Evolutionary conservation across 2,329 filamentous ascomycete species (phyloP).

Genomic region (Paecilomyces dactylethromorphus): DNA sequence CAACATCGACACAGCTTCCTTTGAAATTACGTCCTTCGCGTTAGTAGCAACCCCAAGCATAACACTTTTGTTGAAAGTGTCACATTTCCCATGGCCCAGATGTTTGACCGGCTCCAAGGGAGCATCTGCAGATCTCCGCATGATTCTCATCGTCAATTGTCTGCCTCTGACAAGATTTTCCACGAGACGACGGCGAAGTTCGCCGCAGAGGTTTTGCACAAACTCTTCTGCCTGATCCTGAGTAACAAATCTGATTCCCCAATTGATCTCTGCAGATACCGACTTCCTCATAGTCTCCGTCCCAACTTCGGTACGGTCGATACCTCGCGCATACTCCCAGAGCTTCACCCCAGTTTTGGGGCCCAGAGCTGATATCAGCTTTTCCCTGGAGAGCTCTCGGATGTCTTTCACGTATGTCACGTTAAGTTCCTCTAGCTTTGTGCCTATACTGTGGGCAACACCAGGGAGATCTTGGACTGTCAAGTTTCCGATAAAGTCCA

Average conservation of each 20-base stretch:
- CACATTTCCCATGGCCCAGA: conserved; percentile 90
- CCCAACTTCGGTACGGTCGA: conserved; percentile 79
- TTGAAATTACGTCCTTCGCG: conserved; percentile 61
- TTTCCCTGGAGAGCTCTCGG: conserved; percentile 68
- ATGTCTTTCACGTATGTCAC: conserved; percentile 79
- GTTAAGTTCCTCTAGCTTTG: conserved; percentile 81
- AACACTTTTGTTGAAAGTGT: conserved; percentile 84
- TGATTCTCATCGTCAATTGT: conserved; percentile 89
- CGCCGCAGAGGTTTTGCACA: conserved; percentile 73
- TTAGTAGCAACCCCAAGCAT: conserved; percentile 80
- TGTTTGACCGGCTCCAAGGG: conserved; percentile 89
- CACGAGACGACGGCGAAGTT: conserved; percentile 71
- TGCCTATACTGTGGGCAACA: conserved; percentile 82
- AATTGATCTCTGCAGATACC: conserved; percentile 94
- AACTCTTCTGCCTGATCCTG: conserved; percentile 94
- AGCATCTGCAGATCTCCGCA: conserved; percentile 78
- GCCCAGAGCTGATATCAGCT: conserved; percentile 65
- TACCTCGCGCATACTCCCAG: conserved; percentile 82
- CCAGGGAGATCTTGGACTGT: conserved; percentile 79
- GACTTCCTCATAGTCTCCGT: conserved; percentile 83
- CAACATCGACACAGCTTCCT: conserved; percentile 79
- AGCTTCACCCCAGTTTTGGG: conserved; percentile 90
- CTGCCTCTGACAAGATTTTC: conserved; percentile 82
- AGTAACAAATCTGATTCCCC: conserved; percentile 91
- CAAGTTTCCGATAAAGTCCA: conserved; percentile 70